phyloP scores from a whole-genome alignment of 1,284 basidiomycete genomes.

The Trichosporon sp. region DNA sequence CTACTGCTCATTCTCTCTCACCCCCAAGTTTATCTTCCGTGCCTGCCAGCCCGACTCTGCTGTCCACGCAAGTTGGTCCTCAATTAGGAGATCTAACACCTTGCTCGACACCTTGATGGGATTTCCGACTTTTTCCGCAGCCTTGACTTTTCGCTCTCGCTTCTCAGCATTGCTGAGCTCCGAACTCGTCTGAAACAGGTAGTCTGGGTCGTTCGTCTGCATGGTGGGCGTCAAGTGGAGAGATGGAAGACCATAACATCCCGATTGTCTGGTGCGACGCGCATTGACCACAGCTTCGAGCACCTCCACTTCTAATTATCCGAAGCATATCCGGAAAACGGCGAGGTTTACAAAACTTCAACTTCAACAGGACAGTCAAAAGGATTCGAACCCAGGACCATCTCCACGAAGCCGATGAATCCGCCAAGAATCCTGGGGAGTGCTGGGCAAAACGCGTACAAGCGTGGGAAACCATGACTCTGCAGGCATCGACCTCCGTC shows the following conservation, averaged over 20 bases:
- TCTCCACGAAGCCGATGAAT: too few relatives aligned
- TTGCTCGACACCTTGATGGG: constrained; percentile 76
- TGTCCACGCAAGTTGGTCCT: constrained; percentile 72
- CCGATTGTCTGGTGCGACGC: too few relatives aligned
- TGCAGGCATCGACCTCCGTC: too few relatives aligned
- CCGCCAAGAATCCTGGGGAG: too few relatives aligned
- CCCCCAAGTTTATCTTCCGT: constrained; percentile 73
- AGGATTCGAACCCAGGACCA: too few relatives aligned
- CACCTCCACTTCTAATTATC: too few relatives aligned
- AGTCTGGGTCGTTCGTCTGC: constrained; percentile 58
- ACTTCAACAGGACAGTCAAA: too few relatives aligned
- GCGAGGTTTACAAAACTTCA: too few relatives aligned
- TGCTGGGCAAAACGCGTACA: too few relatives aligned
- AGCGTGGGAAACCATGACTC: too few relatives aligned
- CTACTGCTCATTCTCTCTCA: constrained; percentile 46
- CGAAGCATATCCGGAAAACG: too few relatives aligned
- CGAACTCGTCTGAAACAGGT: constrained; percentile 70
- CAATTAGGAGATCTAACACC: constrained; percentile 69
- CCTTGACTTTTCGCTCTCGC: constrained; percentile 71
- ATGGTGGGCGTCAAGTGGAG: constrained; percentile 35
- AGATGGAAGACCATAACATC: background rate
- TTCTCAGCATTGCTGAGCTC: constrained; percentile 69
- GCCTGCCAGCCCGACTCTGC: constrained; percentile 79
- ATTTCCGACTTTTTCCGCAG: constrained; percentile 69
- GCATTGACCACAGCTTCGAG: too few relatives aligned